Base-by-base conservation (phyloP, 2,329 filamentous ascomycete genomes). In the Clonostachys byssicola region DNA sequence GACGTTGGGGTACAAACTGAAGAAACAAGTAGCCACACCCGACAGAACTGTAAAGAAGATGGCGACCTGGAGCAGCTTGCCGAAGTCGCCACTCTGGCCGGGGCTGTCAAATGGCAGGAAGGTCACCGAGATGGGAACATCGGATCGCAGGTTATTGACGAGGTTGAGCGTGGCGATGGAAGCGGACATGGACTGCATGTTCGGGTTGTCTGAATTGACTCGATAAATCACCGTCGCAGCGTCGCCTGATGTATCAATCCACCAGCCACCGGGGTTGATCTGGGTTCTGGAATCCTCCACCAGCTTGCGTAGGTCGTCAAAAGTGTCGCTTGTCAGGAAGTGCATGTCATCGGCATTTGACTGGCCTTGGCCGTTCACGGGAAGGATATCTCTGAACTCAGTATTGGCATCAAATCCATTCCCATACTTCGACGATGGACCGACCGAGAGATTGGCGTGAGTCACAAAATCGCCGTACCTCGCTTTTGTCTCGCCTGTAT, bases 21-120 rank as follows among this genome's bases (percentile, higher is more conserved):
- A 92, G 68, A 95, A 89, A 6, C 85, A 88, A 1, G 90, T 88
- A 56, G 85, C 91, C 2, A 85, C 82, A n/a, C 79, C 75, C 68
- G 91, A 83, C 3, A 84, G 86, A 10, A 95, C 73, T 12, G 85
- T 81, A 54, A 92, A 85, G 63, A 95, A 95, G 5, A 88, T 73
- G 16, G 90, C 79, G 12, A 92, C 72, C 60, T 94, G 88, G 34
- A 95, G 67, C 36, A 39, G 36, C 17, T 39, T 39, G 14, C 36
- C 36, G 8, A 30, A 30, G 9, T 30, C 23, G 34, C 34, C 16
- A 12, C 16, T n/a, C 12, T 41, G 41, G 6, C 18, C 34, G 20
- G 73, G 73, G 1, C 86, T 81, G 51, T 87, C 88, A 58, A 95
- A 94, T 12, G 78, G 70, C 45, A 86, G 78, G 59, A 84, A 95